Evolutionary conservation across 129 eudicot species (phyloP), one percentile per base, ranked within the genome.

Genomic region (Tagetes patula): DNA sequence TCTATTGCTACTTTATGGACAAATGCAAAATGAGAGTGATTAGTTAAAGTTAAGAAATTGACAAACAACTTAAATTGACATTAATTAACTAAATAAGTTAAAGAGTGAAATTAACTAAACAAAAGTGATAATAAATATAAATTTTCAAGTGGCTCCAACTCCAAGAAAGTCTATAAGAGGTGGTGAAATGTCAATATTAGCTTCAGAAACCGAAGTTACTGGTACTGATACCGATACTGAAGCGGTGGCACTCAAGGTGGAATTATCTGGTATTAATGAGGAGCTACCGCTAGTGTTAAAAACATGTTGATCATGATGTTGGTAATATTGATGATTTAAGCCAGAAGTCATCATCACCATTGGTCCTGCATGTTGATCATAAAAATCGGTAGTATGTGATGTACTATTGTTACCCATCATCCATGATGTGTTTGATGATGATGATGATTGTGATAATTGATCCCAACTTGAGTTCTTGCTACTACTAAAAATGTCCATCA

Each of bases 151-250:
- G 87, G 96, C 87, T 86, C 98, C 98, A 68, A 94, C 96, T 47
- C 98, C 98, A 84, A 94, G 98, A 82, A 94, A 94, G 82, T 94
- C 98, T 82, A 94, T 94, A 82, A 90, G 86, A 33, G 89, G 84
- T 65, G 96, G 95, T 50, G 91, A 65, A 72, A 82, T 75, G 78
- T 77, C 78, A 69, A 82, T 78, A 76, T 77, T 80, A 33, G 79
- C 76, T 74, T 84, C 85, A 67, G 73, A 74, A 53, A 72, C 64
- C 78, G 74, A 34, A 54, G 86, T 30, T 82, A 80, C 2, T 73
- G 69, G 39, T 70, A 80, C 71, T 41, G 48, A 40, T 70, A 70
- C 79, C 8, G 48, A 2, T 43, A 10, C 48, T 61, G 90, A 45
- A 72, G 46, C 67, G 67, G 75, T 70, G 8, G 71, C 60, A 77